These are phyloP conservation scores for Penicillium canescens DNA, from an alignment of 495 filamentous ascomycete genomes.

Conservation along the genomic window DNA sequence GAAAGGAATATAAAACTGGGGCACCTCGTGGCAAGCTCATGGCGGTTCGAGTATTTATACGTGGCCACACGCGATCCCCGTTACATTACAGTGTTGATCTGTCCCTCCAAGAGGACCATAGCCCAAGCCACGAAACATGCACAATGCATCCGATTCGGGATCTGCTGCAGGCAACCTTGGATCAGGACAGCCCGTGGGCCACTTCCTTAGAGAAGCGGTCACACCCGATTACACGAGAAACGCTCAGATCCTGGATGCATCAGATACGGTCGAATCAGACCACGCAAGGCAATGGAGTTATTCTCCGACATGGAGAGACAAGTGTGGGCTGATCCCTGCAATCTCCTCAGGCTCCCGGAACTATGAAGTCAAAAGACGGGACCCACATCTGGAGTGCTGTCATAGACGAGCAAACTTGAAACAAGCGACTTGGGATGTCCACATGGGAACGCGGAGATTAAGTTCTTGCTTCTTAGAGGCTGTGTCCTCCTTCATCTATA, in stretches of 20 bases:
- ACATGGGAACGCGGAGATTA: constrained; percentile 11
- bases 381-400: background rate
- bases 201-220: constrained; percentile 9
- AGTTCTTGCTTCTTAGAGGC: background rate
- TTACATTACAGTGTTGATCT: background rate
- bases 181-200: background rate
- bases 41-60: constrained; percentile 18
- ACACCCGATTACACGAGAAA: constrained; percentile 6
- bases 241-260: background rate
- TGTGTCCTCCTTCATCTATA: background rate
- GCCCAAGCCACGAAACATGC: constrained; percentile 2
- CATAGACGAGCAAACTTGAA: constrained; percentile 2
- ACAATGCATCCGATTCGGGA: constrained; percentile 3
- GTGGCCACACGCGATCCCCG: background rate
- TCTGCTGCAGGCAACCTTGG: background rate
- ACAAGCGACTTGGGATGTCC: constrained; percentile 6
- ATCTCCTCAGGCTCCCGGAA: constrained; percentile 11
- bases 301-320: constrained; percentile 6
- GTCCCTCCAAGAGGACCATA: background rate
- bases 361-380: too few relatives aligned
- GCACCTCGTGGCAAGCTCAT: constrained; percentile 19
- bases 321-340: constrained; percentile 28
- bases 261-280: constrained; percentile 17
- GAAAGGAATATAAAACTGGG: constrained; percentile 13
- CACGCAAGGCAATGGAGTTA: background rate